phyloP scores from a whole-genome alignment of 371 early-diverging fungal genomes.

The Apophysomyces variabilis region DNA sequence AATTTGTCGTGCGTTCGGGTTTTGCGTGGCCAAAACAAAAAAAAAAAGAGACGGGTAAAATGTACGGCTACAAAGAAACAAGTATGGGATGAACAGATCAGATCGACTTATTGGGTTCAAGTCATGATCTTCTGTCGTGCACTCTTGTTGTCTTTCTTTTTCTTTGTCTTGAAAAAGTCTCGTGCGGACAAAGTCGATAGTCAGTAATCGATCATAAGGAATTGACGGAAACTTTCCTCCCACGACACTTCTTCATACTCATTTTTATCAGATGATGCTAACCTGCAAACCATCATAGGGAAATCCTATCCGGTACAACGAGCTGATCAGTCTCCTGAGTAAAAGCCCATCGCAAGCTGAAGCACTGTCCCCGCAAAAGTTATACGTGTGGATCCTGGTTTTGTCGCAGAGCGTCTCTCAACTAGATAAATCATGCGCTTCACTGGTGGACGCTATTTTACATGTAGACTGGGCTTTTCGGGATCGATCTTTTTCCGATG shows the following conservation, averaged over 20 bases:
- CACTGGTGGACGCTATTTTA: constrained; percentile 75
- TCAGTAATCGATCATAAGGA: constrained; percentile 22
- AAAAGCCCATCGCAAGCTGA: constrained; percentile 47
- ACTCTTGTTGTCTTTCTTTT: constrained; percentile 11
- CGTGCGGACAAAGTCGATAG: constrained; percentile 14
- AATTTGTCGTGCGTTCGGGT: constrained; percentile 34
- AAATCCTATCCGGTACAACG: constrained; percentile 51
- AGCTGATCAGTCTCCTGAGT: constrained; percentile 52
- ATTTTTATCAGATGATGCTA: not conserved
- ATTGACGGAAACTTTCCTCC: constrained; percentile 32
- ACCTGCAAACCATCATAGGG: constrained; percentile 39
- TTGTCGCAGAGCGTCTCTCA: constrained; percentile 62
- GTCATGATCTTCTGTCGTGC: constrained; percentile 6
- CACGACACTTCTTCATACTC: constrained; percentile 17
- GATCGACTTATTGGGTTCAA: constrained; percentile 18
- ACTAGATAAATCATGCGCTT: constrained; percentile 56
- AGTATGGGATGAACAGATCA: constrained; percentile 6
- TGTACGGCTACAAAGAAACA: constrained; percentile 9
- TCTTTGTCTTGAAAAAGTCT: constrained; percentile 14
- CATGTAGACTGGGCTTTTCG: constrained; percentile 69
- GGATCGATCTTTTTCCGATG: constrained; percentile 64
- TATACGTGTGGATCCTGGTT: constrained; percentile 57
- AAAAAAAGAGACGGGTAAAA: constrained; percentile 17
- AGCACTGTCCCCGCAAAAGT: constrained; percentile 51
- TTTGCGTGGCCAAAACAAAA: constrained; percentile 35